Percentiles rank a stretch among this genome's conserved stretches.
These are phyloP conservation scores for Jacaranda mimosifolia DNA, from an alignment of 257 asterid species.

Conservation along the genomic window DNA sequence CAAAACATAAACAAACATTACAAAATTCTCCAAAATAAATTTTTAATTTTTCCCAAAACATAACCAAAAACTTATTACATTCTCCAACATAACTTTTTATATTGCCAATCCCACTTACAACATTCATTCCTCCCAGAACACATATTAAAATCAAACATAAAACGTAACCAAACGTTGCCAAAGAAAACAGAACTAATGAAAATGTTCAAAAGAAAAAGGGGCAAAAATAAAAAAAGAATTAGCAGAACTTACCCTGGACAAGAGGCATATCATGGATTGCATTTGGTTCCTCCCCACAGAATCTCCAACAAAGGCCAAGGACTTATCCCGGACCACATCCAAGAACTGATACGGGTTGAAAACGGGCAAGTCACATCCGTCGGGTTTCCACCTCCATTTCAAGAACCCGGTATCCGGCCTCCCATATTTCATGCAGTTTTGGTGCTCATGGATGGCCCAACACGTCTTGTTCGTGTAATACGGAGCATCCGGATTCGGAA, in stretches of 20 bases:
- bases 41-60: too few species aligned
- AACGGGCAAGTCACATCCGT: slow-evolving; percentile 56
- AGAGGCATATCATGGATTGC: slow-evolving; percentile 72
- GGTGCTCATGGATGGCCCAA: slow-evolving; percentile 73
- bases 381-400: slow-evolving; percentile 74
- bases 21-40: too few species aligned
- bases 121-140: too few species aligned
- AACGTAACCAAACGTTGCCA: too few species aligned
- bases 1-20: too few species aligned
- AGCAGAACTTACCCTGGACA: slow-evolving; percentile 51
- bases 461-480: slow-evolving; percentile 65
- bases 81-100: too few species aligned
- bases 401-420: slow-evolving; percentile 56
- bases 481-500: slow-evolving; percentile 58
- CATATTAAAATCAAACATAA: too few species aligned
- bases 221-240: not conserved
- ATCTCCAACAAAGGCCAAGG: slow-evolving; percentile 73
- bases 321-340: slow-evolving; percentile 54
- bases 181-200: too few species aligned
- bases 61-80: too few species aligned
- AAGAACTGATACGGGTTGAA: slow-evolving; percentile 60
- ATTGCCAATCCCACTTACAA: too few species aligned
- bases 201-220: not conserved
- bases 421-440: slow-evolving; percentile 73
- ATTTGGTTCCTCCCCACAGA: slow-evolving; percentile 70